Conservation (phyloP, 352 stramenopile genomes). For the Pythium scleroteichum region DNA sequence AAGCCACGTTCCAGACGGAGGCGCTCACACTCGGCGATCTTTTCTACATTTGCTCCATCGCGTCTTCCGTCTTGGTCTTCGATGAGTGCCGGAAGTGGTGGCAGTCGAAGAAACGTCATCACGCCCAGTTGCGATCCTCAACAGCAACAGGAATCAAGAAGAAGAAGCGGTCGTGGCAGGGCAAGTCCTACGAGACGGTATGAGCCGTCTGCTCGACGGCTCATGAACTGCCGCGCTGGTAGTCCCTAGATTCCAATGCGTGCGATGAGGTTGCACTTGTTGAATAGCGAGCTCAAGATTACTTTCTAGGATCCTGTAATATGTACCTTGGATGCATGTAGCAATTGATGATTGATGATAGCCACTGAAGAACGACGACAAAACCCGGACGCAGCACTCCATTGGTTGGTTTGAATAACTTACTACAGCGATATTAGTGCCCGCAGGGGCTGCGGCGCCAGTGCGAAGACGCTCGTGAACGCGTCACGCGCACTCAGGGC, state of each 20-base stretch:
- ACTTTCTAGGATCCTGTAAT: too few relatives aligned
- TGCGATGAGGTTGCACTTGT: background rate
- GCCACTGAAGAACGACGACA: background rate
- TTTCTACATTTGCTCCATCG: conserved; percentile 90
- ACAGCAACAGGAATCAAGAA: conserved; percentile 54
- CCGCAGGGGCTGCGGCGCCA: conserved; percentile 11
- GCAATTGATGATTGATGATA: background rate
- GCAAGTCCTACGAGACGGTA: conserved; percentile 68
- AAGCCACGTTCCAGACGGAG: conserved; percentile 97
- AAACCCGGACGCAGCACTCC: background rate
- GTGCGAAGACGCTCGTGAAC: background rate
- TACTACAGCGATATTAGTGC: conserved; percentile 19
- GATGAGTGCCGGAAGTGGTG: conserved; percentile 94
- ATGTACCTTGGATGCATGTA: too few relatives aligned
- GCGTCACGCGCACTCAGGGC: background rate
- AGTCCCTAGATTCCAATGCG: background rate
- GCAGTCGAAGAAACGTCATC: conserved; percentile 37
- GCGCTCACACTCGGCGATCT: conserved; percentile 91
- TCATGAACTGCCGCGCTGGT: too few relatives aligned
- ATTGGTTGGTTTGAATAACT: conserved; percentile 18
- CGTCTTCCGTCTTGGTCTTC: conserved; percentile 92
- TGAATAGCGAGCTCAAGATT: background rate
- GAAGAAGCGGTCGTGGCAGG: conserved; percentile 71
- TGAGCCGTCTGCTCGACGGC: conserved; percentile 16
- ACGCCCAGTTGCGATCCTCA: conserved; percentile 37